A percentile compares a stretch with the other conserved stretches of the same genome.
Evolutionary conservation across 805 yeast species (phyloP).

Genomic region (Millerozyma acaciae): DNA sequence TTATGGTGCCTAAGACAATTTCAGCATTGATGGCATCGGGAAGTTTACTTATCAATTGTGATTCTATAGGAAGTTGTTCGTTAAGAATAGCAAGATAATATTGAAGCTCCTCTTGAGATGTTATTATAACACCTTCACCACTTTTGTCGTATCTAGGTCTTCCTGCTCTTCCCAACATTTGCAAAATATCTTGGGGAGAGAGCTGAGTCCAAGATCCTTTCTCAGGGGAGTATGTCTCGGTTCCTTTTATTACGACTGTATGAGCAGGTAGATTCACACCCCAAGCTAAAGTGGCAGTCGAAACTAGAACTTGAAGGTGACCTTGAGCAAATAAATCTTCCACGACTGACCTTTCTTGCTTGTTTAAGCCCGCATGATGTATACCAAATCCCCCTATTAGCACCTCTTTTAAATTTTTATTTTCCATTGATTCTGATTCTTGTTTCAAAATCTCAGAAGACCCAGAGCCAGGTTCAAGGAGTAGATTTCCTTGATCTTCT

Average conservation of each 20-base stretch:
- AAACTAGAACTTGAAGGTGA: slow-evolving; percentile 74
- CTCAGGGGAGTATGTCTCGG: slow-evolving; percentile 90
- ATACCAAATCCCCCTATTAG: slow-evolving; percentile 75
- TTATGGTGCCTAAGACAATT: slow-evolving; percentile 67
- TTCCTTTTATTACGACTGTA: slow-evolving; percentile 89
- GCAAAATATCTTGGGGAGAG: slow-evolving; percentile 92
- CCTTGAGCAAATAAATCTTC: slow-evolving; percentile 91
- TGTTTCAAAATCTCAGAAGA: slow-evolving; percentile 57
- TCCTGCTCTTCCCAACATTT: slow-evolving; percentile 98
- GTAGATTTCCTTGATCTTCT: slow-evolving; percentile 44
- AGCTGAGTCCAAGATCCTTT: slow-evolving; percentile 84
- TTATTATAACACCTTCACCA: slow-evolving; percentile 93
- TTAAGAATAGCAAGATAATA: slow-evolving; percentile 87
- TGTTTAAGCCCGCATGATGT: slow-evolving; percentile 86
- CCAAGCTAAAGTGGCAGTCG: slow-evolving; percentile 95
- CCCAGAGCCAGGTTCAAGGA: slow-evolving; percentile 51
- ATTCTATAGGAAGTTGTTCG: slow-evolving; percentile 89
- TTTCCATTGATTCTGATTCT: slow-evolving; percentile 57
- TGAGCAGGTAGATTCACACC: slow-evolving; percentile 96
- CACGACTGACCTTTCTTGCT: slow-evolving; percentile 67
- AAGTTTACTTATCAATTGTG: slow-evolving; percentile 68
- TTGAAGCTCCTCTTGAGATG: slow-evolving; percentile 79
- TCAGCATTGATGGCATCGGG: slow-evolving; percentile 86
- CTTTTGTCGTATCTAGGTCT: slow-evolving; percentile 88
- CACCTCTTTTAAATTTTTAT: slow-evolving; percentile 53